Base-by-base conservation (phyloP, 2,329 filamentous ascomycete species). In the Penicillium brasilianum region DNA sequence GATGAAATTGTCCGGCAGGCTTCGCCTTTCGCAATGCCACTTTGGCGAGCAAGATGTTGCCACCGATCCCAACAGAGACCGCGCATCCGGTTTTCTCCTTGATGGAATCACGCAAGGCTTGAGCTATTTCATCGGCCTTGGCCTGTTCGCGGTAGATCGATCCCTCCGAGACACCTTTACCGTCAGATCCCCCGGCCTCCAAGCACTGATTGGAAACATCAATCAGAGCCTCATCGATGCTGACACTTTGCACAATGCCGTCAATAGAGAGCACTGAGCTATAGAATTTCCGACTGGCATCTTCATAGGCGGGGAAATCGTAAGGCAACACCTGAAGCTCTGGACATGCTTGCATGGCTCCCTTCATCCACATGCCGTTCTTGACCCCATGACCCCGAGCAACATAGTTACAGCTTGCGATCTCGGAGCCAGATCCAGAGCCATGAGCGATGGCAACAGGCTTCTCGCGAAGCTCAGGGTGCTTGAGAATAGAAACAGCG, bases 361-460 rank as follows among this genome's bases (percentile, higher is more conserved):
- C 84, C 74, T 94, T 96, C 94, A 99, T 98, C 95, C 96, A 99
- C 95, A 98, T 99, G 39, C 96, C 96, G 69, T 99, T 99, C 73
- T 93, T 97, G 57, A 99, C 84, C 1, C 94, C 94, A 69, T 89
- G 95, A 34, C 86, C 84, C 39, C 95, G 87, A 7, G 96, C 95
- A 20, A 90, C 88, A 73, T 99, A 99, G 71, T 99, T 99, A 78
- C 95, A 99, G 66, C 93, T 97, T 22, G 95, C 95, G 71, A 99
- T 98, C 73, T 99, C 95, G 0, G 94, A 97, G 0, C 92, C 92
- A 25, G 86, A 87, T 0, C 94, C 94, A 48, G 85, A 85, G 4
- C 94, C 90, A 72, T 99, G 95, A 4, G 95, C 94, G 36, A 99
- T 91, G 0, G 91, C 95, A 2, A 90, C 88, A 0, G 96, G 95